These are phyloP conservation scores for Neophaeococcomyces aloes DNA, from an alignment of 2,329 filamentous ascomycete species.

Conservation along the genomic window DNA sequence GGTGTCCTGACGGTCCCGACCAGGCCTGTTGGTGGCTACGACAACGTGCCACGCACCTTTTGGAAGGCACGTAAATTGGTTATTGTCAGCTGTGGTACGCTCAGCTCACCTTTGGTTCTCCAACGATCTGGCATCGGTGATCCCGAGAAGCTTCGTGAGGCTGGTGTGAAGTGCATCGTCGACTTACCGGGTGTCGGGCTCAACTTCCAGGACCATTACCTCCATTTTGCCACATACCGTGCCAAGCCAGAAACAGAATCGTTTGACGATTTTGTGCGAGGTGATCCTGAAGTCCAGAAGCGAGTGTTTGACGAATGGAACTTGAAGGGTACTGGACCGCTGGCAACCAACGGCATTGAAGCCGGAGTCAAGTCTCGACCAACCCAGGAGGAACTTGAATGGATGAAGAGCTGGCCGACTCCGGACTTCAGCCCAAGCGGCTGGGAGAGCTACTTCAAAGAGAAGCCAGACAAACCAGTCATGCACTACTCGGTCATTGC, in stretches of 20 bases:
- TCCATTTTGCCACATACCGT: conserved; percentile 60
- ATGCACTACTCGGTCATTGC: conserved; percentile 79
- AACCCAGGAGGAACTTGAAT: conserved; percentile 54
- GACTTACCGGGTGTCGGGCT: conserved; percentile 63
- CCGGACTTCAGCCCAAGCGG: conserved; percentile 58
- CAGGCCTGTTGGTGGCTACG: conserved; percentile 53
- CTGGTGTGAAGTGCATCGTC: conserved; percentile 57
- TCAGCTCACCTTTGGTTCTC: conserved; percentile 64
- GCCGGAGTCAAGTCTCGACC: conserved; percentile 70
- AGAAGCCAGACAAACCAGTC: conserved; percentile 76
- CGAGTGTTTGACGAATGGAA: conserved; percentile 68
- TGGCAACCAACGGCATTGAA: conserved; percentile 70
- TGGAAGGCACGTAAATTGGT: conserved; percentile 64
- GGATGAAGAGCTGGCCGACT: conserved; percentile 63
- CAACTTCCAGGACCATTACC: conserved; percentile 68
- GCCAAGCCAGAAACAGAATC: conserved; percentile 66
- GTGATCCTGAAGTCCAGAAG: conserved; percentile 62
- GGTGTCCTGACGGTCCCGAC: conserved; percentile 60
- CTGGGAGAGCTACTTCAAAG: conserved; percentile 73
- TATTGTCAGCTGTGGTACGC: conserved; percentile 60
- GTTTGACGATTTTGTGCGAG: conserved; percentile 70
- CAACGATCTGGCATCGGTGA: conserved; percentile 66
- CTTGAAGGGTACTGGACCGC: conserved; percentile 63
- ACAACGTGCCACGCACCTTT: conserved; percentile 41
- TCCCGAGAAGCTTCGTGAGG: conserved; percentile 58